Conservation (phyloP, 2,329 filamentous ascomycete species). For the Colletotrichum phormii region DNA sequence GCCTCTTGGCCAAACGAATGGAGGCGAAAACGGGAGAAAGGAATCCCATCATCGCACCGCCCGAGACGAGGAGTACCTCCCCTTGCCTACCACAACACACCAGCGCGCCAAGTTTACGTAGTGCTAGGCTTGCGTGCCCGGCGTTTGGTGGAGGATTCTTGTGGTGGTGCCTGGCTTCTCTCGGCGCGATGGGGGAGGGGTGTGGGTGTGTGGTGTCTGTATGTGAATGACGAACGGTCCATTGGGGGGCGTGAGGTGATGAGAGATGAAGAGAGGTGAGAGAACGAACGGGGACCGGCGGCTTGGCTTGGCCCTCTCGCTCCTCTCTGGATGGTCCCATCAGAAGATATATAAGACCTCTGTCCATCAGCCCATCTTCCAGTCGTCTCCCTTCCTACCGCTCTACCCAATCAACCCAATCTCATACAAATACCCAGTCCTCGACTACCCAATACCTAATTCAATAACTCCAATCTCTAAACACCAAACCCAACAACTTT, state of each 20-base stretch:
- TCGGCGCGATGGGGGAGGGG: constrained; percentile 11
- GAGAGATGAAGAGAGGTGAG: neutral
- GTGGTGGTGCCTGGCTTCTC: constrained; percentile 20
- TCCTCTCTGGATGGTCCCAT: constrained; percentile 4
- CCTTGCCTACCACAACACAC: neutral
- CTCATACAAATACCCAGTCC: neutral
- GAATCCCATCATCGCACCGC: constrained; percentile 5
- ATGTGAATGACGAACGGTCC: neutral
- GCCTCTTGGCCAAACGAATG: neutral
- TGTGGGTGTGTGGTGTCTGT: neutral
- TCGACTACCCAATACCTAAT: neutral
- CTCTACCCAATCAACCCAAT: constrained; percentile 11
- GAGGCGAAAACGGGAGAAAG: constrained; percentile 3
- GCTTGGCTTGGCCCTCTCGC: neutral
- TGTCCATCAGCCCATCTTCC: neutral
- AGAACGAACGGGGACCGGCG: neutral
- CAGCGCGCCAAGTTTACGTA: neutral
- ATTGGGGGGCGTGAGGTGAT: neutral
- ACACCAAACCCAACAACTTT: neutral
- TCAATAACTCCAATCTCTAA: neutral
- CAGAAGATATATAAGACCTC: constrained; percentile 35
- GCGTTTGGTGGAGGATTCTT: constrained; percentile 26
- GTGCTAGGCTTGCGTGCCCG: constrained; percentile 6
- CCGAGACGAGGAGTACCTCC: neutral
- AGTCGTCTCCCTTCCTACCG: neutral